Evolutionary conservation across 352 stramenopile species (phyloP).

Genomic region (Pythium pectinolyticum): DNA sequence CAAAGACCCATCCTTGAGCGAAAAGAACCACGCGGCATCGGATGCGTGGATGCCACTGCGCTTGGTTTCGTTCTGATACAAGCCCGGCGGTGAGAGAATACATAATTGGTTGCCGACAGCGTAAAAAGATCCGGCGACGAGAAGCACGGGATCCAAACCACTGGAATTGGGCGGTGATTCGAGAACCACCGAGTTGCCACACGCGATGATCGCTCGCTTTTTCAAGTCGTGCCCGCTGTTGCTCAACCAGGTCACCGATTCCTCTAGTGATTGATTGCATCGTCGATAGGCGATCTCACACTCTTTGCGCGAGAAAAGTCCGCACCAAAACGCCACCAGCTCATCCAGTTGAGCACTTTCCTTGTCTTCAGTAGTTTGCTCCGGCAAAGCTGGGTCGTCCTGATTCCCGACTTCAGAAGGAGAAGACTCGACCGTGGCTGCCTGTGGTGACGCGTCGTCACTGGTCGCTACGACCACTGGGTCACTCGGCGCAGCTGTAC

Average conservation of each 20-base stretch:
- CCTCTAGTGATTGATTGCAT: conserved; percentile 39
- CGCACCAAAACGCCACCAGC: conserved; percentile 55
- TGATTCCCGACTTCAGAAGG: neutral
- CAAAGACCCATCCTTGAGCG: conserved; percentile 40
- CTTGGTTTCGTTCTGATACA: conserved; percentile 50
- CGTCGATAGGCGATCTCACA: conserved; percentile 59
- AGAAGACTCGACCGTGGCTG: neutral
- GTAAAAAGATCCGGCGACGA: conserved; percentile 76
- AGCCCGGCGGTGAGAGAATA: conserved; percentile 58
- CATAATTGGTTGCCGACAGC: conserved; percentile 55
- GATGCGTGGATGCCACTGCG: conserved; percentile 48
- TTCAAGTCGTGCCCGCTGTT: conserved; percentile 46
- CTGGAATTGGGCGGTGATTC: conserved; percentile 28
- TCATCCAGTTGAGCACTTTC: conserved; percentile 35
- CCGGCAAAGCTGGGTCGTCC: neutral
- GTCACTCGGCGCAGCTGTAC: conserved; percentile 4
- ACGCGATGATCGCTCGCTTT: conserved; percentile 44
- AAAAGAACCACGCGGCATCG: conserved; percentile 78
- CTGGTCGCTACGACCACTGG: too few species aligned
- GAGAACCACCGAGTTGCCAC: conserved; percentile 19
- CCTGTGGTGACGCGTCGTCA: too few species aligned
- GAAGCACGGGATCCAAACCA: conserved; percentile 64
- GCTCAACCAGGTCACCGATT: conserved; percentile 49
- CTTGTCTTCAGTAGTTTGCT: conserved; percentile 12
- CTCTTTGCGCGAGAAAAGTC: conserved; percentile 57